Conservation (phyloP, 2,329 filamentous ascomycete species). For the Microsporum canis region DNA sequence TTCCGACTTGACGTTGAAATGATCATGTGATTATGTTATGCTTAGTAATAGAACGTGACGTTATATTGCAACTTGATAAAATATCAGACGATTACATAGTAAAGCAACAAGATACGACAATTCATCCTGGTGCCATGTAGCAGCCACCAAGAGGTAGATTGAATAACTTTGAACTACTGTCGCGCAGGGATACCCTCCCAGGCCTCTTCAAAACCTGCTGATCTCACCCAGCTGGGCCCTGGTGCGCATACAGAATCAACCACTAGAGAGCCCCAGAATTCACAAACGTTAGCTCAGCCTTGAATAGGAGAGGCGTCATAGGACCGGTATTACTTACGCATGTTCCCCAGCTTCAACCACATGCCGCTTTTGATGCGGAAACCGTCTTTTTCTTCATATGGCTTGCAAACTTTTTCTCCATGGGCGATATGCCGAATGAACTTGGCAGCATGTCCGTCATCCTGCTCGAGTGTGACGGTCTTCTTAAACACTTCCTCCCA, state of each 20-base stretch:
- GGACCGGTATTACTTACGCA: conserved; percentile 25
- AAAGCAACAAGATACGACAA: neutral
- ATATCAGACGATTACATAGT: no score
- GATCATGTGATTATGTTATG: neutral
- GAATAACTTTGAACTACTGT: neutral
- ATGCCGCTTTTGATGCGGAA: conserved; percentile 32
- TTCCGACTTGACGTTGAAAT: neutral
- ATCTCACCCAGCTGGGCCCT: conserved; percentile 29
- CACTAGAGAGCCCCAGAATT: neutral
- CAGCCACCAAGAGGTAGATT: neutral
- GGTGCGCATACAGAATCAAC: conserved; percentile 7
- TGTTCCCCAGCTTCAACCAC: conserved; percentile 37
- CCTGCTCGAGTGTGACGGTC: conserved; percentile 38
- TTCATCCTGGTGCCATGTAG: neutral
- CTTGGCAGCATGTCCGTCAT: conserved; percentile 78
- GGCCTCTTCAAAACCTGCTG: conserved; percentile 33
- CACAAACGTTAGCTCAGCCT: neutral
- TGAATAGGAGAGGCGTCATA: conserved; percentile 27
- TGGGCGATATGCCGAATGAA: conserved; percentile 58
- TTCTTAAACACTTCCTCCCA: conserved; percentile 38
- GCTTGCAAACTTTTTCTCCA: conserved; percentile 43
- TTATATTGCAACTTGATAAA: neutral
- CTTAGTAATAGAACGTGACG: neutral
- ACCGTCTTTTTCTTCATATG: conserved; percentile 24
- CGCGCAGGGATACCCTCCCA: conserved; percentile 23